These are phyloP conservation scores for Penicillium sp. DNA, from an alignment of 2,329 filamentous ascomycete species.

Conservation along the genomic window DNA sequence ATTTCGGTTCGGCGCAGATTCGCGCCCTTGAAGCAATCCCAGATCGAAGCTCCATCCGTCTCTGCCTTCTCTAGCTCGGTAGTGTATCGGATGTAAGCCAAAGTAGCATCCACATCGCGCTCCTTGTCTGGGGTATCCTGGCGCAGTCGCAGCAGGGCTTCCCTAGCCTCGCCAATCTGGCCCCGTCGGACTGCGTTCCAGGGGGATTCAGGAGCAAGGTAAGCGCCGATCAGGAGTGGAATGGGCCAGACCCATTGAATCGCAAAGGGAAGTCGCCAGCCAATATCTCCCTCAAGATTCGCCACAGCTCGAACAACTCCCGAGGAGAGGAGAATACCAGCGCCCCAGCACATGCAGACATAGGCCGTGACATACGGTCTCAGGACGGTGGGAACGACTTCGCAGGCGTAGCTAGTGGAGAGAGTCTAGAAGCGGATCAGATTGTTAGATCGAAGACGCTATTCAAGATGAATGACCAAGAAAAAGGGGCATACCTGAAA, in stretches of 20 bases:
- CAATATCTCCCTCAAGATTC: constrained; percentile 21
- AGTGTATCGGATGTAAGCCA: constrained; percentile 23
- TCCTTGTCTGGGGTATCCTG: not conserved
- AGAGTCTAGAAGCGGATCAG: not conserved
- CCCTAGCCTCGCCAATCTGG: not conserved
- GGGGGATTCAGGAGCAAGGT: constrained; percentile 36
- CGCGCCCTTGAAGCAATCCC: constrained; percentile 6
- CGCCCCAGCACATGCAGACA: constrained; percentile 35
- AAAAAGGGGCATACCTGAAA: not conserved
- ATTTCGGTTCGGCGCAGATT: constrained; percentile 1
- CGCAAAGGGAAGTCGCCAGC: constrained; percentile 23
- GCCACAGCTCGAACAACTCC: constrained; percentile 31
- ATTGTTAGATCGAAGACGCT: not conserved
- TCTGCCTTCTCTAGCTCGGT: constrained; percentile 9
- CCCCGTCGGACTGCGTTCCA: constrained; percentile 6
- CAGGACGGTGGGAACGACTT: constrained; percentile 37
- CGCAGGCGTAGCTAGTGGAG: constrained; percentile 32
- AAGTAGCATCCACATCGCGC: constrained; percentile 26
- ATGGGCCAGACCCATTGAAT: constrained; percentile 28
- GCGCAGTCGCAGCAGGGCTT: not conserved
- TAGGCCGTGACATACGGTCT: constrained; percentile 36
- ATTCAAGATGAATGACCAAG: not conserved
- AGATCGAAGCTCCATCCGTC: not conserved
- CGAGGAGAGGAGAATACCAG: constrained; percentile 31
- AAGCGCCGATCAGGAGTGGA: constrained; percentile 32